These are phyloP conservation scores for Arabidopsis lyrata DNA, from an alignment of 441 rosid species.

Conservation along the genomic window DNA sequence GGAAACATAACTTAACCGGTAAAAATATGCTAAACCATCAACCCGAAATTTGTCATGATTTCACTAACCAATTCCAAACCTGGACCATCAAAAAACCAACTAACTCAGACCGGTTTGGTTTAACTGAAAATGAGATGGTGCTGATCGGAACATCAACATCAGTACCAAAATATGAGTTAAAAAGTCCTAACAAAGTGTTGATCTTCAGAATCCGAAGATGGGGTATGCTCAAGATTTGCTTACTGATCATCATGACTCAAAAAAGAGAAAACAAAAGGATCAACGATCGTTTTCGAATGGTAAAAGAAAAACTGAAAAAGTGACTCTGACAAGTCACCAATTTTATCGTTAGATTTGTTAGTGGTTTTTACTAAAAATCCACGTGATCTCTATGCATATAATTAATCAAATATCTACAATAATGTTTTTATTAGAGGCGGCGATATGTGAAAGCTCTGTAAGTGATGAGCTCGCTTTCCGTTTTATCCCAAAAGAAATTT, in stretches of 20 bases:
- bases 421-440: constrained; percentile 34
- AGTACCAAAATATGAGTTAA: constrained; percentile 17
- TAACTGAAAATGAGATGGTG: neutral
- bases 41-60: neutral
- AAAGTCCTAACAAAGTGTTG: constrained; percentile 27
- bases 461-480: constrained; percentile 21
- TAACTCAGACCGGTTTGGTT: neutral
- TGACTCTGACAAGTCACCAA: constrained; percentile 11
- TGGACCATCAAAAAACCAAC: constrained; percentile 10
- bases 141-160: constrained; percentile 29
- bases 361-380: constrained; percentile 32
- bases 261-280: constrained; percentile 13
- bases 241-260: constrained; percentile 43
- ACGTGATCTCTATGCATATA: constrained; percentile 38
- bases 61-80: constrained; percentile 9
- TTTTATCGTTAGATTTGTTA: constrained; percentile 40
- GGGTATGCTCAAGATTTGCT: constrained; percentile 46
- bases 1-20: neutral
- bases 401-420: constrained; percentile 20
- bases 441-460: constrained; percentile 4
- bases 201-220: constrained; percentile 40
- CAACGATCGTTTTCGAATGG: constrained; percentile 38
- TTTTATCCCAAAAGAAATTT: constrained; percentile 19
- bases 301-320: constrained; percentile 20
- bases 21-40: neutral